phyloP scores from a whole-genome alignment of 805 yeast species.

The Candida alai region DNA sequence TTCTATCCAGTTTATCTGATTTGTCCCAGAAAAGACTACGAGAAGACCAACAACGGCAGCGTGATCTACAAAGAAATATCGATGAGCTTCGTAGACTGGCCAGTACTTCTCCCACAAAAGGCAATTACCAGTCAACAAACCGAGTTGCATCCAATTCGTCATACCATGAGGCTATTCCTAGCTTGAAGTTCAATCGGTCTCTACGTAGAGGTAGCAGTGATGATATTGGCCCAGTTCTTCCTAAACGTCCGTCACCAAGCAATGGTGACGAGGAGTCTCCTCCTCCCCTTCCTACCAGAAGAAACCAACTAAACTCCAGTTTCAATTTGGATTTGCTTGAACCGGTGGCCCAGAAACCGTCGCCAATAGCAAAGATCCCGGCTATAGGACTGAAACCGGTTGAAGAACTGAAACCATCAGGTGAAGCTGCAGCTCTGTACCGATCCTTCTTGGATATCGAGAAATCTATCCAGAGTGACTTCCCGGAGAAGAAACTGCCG shows the following conservation, averaged over 20 bases:
- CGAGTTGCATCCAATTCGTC: too few species aligned
- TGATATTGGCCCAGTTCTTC: conserved; percentile 2
- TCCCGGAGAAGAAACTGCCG: conserved; percentile 1
- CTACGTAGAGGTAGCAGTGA: conserved; percentile 1
- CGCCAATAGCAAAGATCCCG: too few species aligned
- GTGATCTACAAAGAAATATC: conserved; percentile 29
- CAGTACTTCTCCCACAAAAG: conserved; percentile 19
- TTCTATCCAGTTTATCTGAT: conserved; percentile 31
- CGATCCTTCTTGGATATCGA: conserved; percentile 22
- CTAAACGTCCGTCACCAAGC: conserved; percentile 5
- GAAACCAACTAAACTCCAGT: not conserved
- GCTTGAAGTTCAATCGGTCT: conserved; percentile 9
- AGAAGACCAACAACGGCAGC: conserved; percentile 34
- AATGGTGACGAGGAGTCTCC: conserved; percentile 12
- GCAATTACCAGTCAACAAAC: not conserved
- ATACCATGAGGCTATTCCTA: conserved; percentile 7
- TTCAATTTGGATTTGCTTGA: conserved; percentile 6
- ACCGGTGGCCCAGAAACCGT: conserved; percentile 9
- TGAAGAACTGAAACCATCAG: not conserved
- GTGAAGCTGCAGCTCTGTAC: too few species aligned
- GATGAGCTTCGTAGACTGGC: conserved; percentile 25
- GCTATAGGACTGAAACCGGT: conserved; percentile 14
- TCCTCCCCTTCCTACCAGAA: conserved; percentile 13
- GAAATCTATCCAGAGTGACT: conserved; percentile 12
- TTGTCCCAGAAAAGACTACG: conserved; percentile 31